A percentile compares a stretch with the other conserved stretches of the same genome.
Evolutionary conservation across 2,329 filamentous ascomycete species (phyloP).

Genomic region (Sordariomycetes sp.): DNA sequence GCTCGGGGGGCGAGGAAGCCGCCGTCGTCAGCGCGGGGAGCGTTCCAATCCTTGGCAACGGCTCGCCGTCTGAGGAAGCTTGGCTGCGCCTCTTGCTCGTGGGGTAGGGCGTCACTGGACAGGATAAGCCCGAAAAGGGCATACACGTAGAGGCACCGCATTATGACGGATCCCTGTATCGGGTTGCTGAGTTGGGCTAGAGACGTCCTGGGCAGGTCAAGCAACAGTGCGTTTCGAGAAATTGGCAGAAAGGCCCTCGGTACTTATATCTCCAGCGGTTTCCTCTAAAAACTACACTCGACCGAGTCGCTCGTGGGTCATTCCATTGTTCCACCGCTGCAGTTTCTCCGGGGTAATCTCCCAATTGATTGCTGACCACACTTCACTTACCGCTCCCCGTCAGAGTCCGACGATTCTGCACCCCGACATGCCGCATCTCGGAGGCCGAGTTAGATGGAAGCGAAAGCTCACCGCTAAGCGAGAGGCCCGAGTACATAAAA

Average conservation of each 20-base stretch:
- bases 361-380: neutral
- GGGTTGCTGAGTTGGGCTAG: no score
- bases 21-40: neutral
- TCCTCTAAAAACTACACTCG: neutral
- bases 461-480: no score
- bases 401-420: no score
- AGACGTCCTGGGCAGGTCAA: neutral
- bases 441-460: no score
- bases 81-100: neutral
- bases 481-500: no score
- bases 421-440: no score
- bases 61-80: neutral
- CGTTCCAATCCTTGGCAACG: slow-evolving; percentile 1
- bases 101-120: neutral
- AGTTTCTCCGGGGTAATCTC: neutral
- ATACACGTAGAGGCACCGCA: neutral
- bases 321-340: neutral
- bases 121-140: neutral
- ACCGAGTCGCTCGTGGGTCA: neutral
- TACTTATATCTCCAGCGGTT: neutral
- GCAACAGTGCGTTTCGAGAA: neutral
- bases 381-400: no score
- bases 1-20: neutral
- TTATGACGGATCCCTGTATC: neutral
- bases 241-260: no score